A percentile compares a stretch with the other conserved stretches of the same genome.
Conservation (phyloP, 1,284 basidiomycete genomes). For the Cryptococcus deneoformans region DNA sequence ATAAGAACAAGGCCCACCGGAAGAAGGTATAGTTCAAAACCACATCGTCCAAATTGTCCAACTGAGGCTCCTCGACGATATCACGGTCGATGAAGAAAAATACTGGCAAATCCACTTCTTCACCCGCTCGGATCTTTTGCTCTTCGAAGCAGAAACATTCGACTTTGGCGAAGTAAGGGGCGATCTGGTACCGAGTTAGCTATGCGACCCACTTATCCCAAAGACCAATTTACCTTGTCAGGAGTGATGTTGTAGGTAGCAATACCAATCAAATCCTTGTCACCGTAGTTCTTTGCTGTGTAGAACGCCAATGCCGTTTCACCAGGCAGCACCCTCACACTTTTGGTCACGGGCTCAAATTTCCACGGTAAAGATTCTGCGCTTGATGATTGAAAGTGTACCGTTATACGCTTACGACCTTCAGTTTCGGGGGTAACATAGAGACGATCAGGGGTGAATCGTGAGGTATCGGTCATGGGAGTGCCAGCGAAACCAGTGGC, state of each 20-base stretch:
- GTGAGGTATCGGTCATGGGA: constrained; percentile 78
- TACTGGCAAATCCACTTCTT: constrained; percentile 97
- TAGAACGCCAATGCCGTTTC: constrained; percentile 98
- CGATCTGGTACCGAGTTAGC: constrained; percentile 60
- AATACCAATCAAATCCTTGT: constrained; percentile 93
- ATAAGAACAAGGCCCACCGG: constrained; percentile 56
- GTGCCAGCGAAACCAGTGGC: constrained; percentile 97
- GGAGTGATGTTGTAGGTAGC: constrained; percentile 91
- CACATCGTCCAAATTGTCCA: constrained; percentile 82
- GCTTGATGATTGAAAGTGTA: constrained; percentile 92
- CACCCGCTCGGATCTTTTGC: constrained; percentile 88
- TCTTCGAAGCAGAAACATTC: constrained; percentile 99
- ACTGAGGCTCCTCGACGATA: constrained; percentile 84
- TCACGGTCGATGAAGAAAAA: constrained; percentile 99
- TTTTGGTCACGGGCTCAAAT: constrained; percentile 88
- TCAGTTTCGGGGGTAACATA: constrained; percentile 63
- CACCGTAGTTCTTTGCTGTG: constrained; percentile 81
- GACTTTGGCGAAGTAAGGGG: constrained; percentile 98
- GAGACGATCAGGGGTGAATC: constrained; percentile 76
- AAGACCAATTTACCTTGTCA: constrained; percentile 34
- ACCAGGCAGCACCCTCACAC: constrained; percentile 86
- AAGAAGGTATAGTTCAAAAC: constrained; percentile 98
- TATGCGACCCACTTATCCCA: no score
- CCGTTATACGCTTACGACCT: constrained; percentile 68
- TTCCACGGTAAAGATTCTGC: constrained; percentile 89